Percentiles rank a stretch among this genome's conserved stretches.
phyloP scores from a whole-genome alignment of 768 basidiomycete species.

The Boletus speciosus region DNA sequence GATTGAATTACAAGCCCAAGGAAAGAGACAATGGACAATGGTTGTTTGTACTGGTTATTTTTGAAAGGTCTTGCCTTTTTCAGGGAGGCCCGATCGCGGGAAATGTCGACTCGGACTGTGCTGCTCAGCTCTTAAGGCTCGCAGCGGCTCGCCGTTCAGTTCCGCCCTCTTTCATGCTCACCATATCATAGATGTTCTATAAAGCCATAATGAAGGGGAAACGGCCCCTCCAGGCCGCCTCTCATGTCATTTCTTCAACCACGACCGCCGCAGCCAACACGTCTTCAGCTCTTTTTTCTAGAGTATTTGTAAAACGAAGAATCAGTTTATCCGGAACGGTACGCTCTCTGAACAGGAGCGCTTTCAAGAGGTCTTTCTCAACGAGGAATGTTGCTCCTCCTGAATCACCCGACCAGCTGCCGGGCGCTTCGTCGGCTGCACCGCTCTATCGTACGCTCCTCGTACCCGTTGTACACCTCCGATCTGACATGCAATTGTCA shows the following conservation, averaged over 20 bases:
- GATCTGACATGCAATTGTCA: slow-evolving; percentile 3
- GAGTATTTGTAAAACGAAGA: slow-evolving; percentile 30
- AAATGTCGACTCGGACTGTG: slow-evolving; percentile 5
- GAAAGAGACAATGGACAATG: not conserved
- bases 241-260: slow-evolving; percentile 32
- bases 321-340: slow-evolving; percentile 32
- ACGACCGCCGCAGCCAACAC: slow-evolving; percentile 29
- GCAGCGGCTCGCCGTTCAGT: slow-evolving; percentile 4
- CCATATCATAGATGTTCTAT: slow-evolving; percentile 26
- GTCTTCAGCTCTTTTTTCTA: slow-evolving; percentile 31
- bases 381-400: slow-evolving; percentile 23
- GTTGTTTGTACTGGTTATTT: slow-evolving; percentile 28
- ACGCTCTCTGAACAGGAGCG: slow-evolving; percentile 24
- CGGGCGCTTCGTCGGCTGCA: slow-evolving; percentile 30
- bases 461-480: not conserved
- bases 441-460: slow-evolving; percentile 46
- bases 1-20: not conserved
- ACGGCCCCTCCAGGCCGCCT: slow-evolving; percentile 55
- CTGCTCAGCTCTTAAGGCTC: slow-evolving; percentile 1
- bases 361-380: slow-evolving; percentile 27
- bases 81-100: not conserved
- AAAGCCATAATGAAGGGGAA: slow-evolving; percentile 41
- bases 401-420: slow-evolving; percentile 48
- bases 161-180: slow-evolving; percentile 17
- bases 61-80: slow-evolving; percentile 21